Conservation (phyloP, 2,329 filamentous ascomycete genomes). For the Paraphaeosphaeria sporulosa region DNA sequence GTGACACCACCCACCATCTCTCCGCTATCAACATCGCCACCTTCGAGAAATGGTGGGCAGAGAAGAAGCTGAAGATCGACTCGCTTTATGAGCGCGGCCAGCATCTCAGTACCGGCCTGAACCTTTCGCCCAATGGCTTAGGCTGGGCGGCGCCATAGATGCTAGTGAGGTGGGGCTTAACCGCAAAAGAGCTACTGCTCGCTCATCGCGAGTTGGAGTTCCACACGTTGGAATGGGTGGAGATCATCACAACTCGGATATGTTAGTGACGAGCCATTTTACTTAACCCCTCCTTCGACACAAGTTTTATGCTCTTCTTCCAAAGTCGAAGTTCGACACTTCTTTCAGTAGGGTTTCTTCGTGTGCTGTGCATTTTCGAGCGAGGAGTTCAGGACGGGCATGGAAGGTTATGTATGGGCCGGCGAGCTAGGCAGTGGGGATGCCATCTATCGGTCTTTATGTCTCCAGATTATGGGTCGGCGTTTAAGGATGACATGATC, state of each 20-base stretch:
- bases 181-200: constrained; percentile 14
- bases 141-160: constrained; percentile 46
- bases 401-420: constrained; percentile 6
- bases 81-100: constrained; percentile 42
- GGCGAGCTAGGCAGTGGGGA: neutral
- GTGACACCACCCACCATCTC: constrained; percentile 14
- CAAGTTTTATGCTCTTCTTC: neutral
- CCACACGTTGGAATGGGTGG: constrained; percentile 11
- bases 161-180: constrained; percentile 34
- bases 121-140: constrained; percentile 38
- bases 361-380: constrained; percentile 14
- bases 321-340: neutral
- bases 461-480: constrained; percentile 6
- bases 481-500: constrained; percentile 12
- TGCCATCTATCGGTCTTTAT: constrained; percentile 2
- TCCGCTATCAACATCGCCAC: constrained; percentile 32
- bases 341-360: constrained; percentile 4
- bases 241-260: constrained; percentile 17
- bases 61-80: constrained; percentile 43
- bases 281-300: constrained; percentile 8
- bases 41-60: constrained; percentile 52
- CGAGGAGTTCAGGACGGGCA: constrained; percentile 15
- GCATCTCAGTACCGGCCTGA: constrained; percentile 33
- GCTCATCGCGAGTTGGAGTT: constrained; percentile 15
- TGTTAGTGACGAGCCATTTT: constrained; percentile 25